Percentiles rank a stretch among this genome's conserved stretches.
These are phyloP conservation scores for Glycine latifolia DNA, from an alignment of 306 rosid genomes.

Conservation along the genomic window DNA sequence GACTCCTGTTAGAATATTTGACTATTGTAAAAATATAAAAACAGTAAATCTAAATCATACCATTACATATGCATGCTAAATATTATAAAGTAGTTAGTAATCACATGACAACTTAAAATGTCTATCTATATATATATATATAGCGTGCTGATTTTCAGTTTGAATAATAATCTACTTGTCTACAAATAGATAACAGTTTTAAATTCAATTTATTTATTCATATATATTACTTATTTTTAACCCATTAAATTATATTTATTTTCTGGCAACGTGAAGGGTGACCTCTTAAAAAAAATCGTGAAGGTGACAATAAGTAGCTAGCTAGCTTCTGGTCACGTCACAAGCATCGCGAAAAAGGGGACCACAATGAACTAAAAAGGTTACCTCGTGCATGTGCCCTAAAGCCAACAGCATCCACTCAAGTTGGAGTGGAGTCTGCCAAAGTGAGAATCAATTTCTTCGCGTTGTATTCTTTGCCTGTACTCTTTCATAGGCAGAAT, in stretches of 20 bases:
- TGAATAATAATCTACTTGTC: neutral
- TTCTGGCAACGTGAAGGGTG: neutral
- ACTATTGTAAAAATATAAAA: no score
- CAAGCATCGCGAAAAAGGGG: constrained; percentile 46
- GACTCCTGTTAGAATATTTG: neutral
- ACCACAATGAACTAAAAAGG: constrained; percentile 53
- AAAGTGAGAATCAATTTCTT: constrained; percentile 40
- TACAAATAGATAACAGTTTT: neutral
- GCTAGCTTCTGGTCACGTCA: constrained; percentile 52
- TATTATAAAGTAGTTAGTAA: no score
- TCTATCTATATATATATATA: no score
- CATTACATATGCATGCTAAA: no score
- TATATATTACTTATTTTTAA: neutral
- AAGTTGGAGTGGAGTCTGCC: constrained; percentile 27
- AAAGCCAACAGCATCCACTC: constrained; percentile 40
- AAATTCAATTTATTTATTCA: no score
- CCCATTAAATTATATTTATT: neutral
- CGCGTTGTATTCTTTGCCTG: constrained; percentile 41
- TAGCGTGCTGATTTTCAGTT: neutral
- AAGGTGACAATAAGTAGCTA: constrained; percentile 38
- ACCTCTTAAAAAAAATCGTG: no score
- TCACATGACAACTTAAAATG: no score
- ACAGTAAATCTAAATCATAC: no score
- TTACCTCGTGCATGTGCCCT: constrained; percentile 46
- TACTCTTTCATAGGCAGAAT: constrained; percentile 24